Base-by-base conservation (phyloP, 2,329 filamentous ascomycete genomes). In the Colletotrichum camelliae region DNA sequence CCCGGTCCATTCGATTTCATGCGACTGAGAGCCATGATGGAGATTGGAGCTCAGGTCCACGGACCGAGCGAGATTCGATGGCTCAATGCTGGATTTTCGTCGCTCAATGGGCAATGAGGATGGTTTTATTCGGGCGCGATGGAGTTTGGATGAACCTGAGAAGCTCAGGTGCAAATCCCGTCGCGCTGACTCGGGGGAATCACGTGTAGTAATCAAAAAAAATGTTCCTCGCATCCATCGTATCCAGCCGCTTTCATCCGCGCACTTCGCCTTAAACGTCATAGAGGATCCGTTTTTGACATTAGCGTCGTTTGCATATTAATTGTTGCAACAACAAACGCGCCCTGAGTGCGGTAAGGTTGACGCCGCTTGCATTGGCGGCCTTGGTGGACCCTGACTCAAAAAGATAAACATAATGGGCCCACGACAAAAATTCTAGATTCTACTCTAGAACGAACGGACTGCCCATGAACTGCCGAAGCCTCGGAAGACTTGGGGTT, bases 21-120 rank as follows among this genome's bases (percentile, higher is more conserved):
- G 69, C 80, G 81, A 58, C 74, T 79, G 73, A 82, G 80, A 5
- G 79, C 79, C 81, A 82, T 82, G n/a, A 7, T 7, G 7, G 18
- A 4, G 21, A 21, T 35, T 33, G 12, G 2, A 31, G 24, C 73
- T 43, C 73, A 55, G 69, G 24, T 57, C 68, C 67, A 27, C 15
- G 15, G 31, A 24, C 55, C 39, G 33, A 57, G 35, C 61, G 33
- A 2, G n/a, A 21, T 64, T 39, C 12, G 21, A 64, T 0, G 10
- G 1, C 24, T 16, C 21, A 27, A 16, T 57, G 31, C 7, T 33
- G 10, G 1, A 62, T 18, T 37, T 15, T 12, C 4, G 29, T 12
- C 24, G 29, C 10, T 33, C 31, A 35, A 37, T 24, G n/a, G 58
- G 58, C 4, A 2, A 62, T 33, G 33, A 15, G 1, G 58, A 6